These are phyloP conservation scores for Boletus edulis DNA, from an alignment of 768 basidiomycete genomes.

Conservation along the genomic window DNA sequence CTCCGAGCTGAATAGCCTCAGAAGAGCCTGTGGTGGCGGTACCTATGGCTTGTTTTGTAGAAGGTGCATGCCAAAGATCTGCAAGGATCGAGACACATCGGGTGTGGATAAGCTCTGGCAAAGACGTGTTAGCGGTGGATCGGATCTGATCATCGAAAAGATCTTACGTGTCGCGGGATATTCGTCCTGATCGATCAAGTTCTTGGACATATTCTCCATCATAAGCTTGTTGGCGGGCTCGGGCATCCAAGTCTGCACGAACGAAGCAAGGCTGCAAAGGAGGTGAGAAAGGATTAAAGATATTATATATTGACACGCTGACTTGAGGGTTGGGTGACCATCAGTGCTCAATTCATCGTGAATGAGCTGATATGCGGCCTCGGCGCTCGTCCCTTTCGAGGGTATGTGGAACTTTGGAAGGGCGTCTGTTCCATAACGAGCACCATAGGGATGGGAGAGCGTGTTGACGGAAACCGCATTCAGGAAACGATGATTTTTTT, in stretches of 20 bases:
- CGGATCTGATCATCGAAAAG: neutral
- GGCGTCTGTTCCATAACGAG: conserved; percentile 62
- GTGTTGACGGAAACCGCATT: conserved; percentile 33
- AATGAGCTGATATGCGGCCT: conserved; percentile 52
- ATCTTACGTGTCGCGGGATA: conserved; percentile 54
- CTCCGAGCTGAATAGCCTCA: conserved; percentile 72
- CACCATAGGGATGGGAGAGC: conserved; percentile 50
- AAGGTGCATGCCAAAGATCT: conserved; percentile 65
- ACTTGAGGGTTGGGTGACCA: conserved; percentile 54
- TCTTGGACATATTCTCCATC: conserved; percentile 64
- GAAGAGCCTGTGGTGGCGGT: conserved; percentile 71
- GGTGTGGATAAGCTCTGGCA: conserved; percentile 41
- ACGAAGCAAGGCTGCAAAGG: conserved; percentile 49
- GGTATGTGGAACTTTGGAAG: conserved; percentile 71
- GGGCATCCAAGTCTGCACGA: conserved; percentile 68
- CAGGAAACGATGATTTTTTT: conserved; percentile 36
- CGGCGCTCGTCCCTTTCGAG: conserved; percentile 54
- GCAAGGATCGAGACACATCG: conserved; percentile 57
- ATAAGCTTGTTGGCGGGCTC: conserved; percentile 51
- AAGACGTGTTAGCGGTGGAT: neutral
- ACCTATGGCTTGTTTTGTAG: conserved; percentile 53
- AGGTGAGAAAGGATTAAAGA: neutral
- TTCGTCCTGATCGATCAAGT: conserved; percentile 69
- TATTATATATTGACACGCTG: neutral
- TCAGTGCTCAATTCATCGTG: conserved; percentile 64